Conservation (phyloP, 345 rosid species). For the Gossypium anomalum region DNA sequence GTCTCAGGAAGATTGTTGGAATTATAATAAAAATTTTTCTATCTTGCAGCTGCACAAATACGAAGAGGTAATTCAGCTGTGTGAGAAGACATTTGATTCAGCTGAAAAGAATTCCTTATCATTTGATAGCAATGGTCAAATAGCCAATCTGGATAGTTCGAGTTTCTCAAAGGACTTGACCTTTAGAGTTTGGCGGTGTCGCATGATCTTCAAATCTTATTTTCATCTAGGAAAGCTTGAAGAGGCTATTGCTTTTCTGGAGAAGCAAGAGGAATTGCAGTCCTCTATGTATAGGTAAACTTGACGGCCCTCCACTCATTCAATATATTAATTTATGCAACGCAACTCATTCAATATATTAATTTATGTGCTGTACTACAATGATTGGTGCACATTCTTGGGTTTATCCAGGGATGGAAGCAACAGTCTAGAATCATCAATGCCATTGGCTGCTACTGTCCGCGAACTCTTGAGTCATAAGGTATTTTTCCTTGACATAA, state of each 20-base stretch:
- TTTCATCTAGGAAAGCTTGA: slow-evolving; percentile 86
- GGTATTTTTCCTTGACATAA: slow-evolving; percentile 38
- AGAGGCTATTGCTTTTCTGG: slow-evolving; percentile 67
- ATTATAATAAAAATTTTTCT: slow-evolving; percentile 24
- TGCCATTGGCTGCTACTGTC: slow-evolving; percentile 55
- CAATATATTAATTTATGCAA: background rate
- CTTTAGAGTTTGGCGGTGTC: slow-evolving; percentile 64
- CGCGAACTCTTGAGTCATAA: slow-evolving; percentile 68
- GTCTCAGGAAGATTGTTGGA: background rate
- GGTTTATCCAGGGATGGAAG: slow-evolving; percentile 32
- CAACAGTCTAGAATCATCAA: slow-evolving; percentile 46
- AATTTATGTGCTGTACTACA: slow-evolving; percentile 4
- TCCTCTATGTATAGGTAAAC: slow-evolving; percentile 44
- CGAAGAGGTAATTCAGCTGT: slow-evolving; percentile 78
- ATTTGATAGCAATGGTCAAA: slow-evolving; percentile 21
- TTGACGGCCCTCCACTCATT: slow-evolving; percentile 11
- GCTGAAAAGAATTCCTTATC: slow-evolving; percentile 60
- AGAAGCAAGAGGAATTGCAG: slow-evolving; percentile 50
- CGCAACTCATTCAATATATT: background rate
- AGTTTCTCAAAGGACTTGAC: slow-evolving; percentile 39
- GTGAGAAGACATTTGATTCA: slow-evolving; percentile 71
- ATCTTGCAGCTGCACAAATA: slow-evolving; percentile 68
- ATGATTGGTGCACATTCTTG: slow-evolving; percentile 10
- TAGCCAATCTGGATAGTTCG: slow-evolving; percentile 33
- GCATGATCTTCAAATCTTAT: slow-evolving; percentile 60